phyloP scores from a whole-genome alignment of 2,329 filamentous ascomycete genomes.

The Sclerotinia subarctica region DNA sequence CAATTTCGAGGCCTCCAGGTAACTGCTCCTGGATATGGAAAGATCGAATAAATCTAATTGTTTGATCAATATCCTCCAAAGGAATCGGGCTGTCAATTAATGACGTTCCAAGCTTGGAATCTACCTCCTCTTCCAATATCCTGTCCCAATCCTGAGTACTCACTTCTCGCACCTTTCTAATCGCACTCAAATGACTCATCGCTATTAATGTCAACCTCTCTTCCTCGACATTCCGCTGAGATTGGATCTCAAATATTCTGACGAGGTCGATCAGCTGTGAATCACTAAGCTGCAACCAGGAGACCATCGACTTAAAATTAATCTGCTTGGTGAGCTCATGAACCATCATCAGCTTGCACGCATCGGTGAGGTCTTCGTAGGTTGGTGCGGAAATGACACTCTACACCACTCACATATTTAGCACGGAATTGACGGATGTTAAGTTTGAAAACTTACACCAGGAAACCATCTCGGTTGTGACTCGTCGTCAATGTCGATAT shows the following conservation, averaged over 20 bases:
- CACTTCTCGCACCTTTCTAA: not conserved
- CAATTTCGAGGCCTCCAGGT: not conserved
- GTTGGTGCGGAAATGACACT: not conserved
- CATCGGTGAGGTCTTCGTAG: not conserved
- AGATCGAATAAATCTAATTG: not conserved
- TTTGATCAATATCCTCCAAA: not conserved
- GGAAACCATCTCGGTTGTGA: not conserved
- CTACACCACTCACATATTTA: not conserved
- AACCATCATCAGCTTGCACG: not conserved
- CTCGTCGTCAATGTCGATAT: not conserved
- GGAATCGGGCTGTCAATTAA: not conserved
- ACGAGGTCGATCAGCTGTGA: no score
- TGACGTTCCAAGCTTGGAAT: not conserved
- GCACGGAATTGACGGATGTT: not conserved
- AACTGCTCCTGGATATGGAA: not conserved
- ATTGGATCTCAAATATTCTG: not conserved
- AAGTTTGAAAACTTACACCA: not conserved
- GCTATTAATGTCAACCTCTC: not conserved
- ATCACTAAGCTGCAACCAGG: fast-evolving
- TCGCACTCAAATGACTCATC: not conserved
- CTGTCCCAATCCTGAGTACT: not conserved
- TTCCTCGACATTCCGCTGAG: not conserved
- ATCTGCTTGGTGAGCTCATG: constrained; percentile 1
- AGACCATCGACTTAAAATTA: not conserved
- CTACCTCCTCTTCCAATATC: not conserved